Conservation (phyloP, 2,329 filamentous ascomycete genomes). For the Drechslera avenae region DNA sequence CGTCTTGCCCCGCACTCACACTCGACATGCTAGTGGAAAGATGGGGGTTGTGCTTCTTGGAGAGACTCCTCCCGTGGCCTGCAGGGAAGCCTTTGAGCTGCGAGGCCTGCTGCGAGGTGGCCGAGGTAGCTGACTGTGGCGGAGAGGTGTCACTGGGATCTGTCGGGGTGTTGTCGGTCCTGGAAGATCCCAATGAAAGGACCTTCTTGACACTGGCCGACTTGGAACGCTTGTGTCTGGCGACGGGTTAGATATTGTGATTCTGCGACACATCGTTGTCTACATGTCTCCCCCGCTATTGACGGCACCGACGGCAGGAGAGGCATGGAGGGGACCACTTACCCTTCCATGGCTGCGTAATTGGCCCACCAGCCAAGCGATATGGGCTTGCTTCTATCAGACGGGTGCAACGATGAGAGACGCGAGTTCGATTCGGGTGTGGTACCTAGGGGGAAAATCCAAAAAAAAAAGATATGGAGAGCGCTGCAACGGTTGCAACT, state of each 20-base stretch:
- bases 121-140: slow-evolving; percentile 25
- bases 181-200: slow-evolving; percentile 43
- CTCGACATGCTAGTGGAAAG: slow-evolving; percentile 40
- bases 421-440: no score
- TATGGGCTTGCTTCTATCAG: slow-evolving; percentile 2
- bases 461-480: no score
- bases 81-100: slow-evolving; percentile 5
- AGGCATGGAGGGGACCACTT: slow-evolving; percentile 24
- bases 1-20: slow-evolving; percentile 18
- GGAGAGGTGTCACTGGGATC: slow-evolving; percentile 22
- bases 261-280: not conserved
- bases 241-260: slow-evolving; percentile 5
- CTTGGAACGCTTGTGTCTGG: slow-evolving; percentile 53
- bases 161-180: slow-evolving; percentile 33
- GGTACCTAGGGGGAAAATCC: no score
- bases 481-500: no score
- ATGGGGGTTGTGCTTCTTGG: slow-evolving; percentile 35
- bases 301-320: slow-evolving; percentile 10
- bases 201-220: slow-evolving; percentile 46
- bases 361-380: slow-evolving; percentile 18
- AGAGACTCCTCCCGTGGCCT: slow-evolving; percentile 35
- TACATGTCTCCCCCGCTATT: slow-evolving; percentile 10
- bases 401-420: not conserved
- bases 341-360: slow-evolving; percentile 41
- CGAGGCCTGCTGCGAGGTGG: slow-evolving; percentile 33